phyloP scores from a whole-genome alignment of 192 early-diverging fungal species.

The Coemansia sp. region DNA sequence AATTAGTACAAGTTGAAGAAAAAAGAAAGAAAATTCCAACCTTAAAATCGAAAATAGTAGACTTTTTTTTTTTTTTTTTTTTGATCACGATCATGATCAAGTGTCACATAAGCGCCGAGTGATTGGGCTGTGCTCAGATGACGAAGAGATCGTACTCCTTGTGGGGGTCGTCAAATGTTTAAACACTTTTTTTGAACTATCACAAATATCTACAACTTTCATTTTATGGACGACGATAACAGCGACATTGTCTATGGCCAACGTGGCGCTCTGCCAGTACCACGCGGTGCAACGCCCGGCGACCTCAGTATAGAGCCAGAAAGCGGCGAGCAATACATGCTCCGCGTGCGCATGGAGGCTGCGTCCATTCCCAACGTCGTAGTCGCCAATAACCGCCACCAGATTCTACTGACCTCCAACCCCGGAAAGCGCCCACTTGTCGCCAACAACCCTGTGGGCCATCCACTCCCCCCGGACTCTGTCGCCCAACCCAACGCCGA shows the following conservation, averaged over 20 bases:
- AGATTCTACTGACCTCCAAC: slow-evolving; percentile 7
- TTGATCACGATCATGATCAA: slow-evolving; percentile 1
- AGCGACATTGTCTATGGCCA: slow-evolving; percentile 20
- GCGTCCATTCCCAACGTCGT: slow-evolving; percentile 29
- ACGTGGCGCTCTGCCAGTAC: slow-evolving; percentile 41
- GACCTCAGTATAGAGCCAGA: slow-evolving; percentile 36
- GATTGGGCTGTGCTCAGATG: background rate
- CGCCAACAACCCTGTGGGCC: background rate
- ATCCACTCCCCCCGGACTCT: background rate
- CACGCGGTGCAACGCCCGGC: slow-evolving; percentile 21
- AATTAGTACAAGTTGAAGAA: background rate
- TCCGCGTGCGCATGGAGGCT: slow-evolving; percentile 43
- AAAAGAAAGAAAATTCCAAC: slow-evolving; percentile 5
- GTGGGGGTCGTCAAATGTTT: background rate
- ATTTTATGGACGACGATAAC: background rate
- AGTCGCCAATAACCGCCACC: slow-evolving; percentile 19
- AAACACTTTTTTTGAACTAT: background rate
- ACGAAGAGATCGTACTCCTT: background rate
- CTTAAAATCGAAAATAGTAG: background rate
- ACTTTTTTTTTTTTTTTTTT: background rate
- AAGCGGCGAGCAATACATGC: slow-evolving; percentile 54
- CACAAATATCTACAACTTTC: background rate
- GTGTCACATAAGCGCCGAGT: background rate
- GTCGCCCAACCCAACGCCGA: background rate
- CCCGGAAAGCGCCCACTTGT: background rate